Base-by-base conservation (phyloP, 2,329 filamentous ascomycete genomes). In the Sarocladium kiliense region DNA sequence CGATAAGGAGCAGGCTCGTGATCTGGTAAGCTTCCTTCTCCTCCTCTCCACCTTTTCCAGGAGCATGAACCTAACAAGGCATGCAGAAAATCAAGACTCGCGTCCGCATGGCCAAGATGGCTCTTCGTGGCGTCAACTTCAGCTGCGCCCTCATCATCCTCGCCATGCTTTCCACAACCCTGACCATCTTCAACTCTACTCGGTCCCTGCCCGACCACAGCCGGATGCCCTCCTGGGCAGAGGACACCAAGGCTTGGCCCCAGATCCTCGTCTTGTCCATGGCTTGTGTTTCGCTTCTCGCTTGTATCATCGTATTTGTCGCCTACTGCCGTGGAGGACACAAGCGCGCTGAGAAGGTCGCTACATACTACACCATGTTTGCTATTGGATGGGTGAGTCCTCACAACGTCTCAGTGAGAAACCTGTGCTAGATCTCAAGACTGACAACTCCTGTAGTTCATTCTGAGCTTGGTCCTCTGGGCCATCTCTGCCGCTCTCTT, bases 131-230 rank as follows among this genome's bases (percentile, higher is more conserved):
- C 56, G 89, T 97, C 74, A 97, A 93, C 79, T 97, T 99, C 72
- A 91, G 90, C 71, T 99, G 94, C 78, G 93, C 89, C 70, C 80
- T 97, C 58, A 97, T 99, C 68, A 90, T 99, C 61, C 81, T 99
- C 56, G 80, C 91, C 59, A 93, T 99, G 83, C 77, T 99, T 54
- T 86, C 88, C 14, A 83, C 90, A n/a, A 91, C 90, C 3, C 89
- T 99, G 66, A 77, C 85, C 62, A 92, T 99, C 71, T 99, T 99
- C 83, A 91, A 94, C 70, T 82, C 91, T 51, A 97, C 94, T 57
- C 89, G 83, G 67, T 54, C 74, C 16, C 77, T 99, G 2, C 84
- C 91, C 32, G 66, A 83, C 14, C 84, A 93, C 61, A 96, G 90
- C 76, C 84, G 82, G 58, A 83, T 96, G 60, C 90, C 91, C 5